Conservation (phyloP, 2,329 filamentous ascomycete genomes). For the Beauveria pseudobassiana region DNA sequence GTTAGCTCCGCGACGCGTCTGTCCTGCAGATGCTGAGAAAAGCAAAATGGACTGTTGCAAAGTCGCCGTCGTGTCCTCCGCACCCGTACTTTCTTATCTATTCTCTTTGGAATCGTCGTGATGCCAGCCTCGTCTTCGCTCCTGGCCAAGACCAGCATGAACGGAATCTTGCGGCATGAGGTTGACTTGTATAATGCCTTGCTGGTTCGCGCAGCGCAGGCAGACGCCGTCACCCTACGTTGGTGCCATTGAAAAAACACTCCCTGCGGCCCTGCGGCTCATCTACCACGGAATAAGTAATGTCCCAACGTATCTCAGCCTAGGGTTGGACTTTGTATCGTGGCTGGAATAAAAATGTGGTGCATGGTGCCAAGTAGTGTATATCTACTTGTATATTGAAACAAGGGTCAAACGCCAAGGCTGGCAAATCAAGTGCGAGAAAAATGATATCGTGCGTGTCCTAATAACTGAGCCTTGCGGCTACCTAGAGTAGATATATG, state of each 20-base stretch:
- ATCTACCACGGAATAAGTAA: no score
- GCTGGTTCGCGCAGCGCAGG: slow-evolving; percentile 20
- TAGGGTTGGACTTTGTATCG: no score
- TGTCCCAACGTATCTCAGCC: no score
- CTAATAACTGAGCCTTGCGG: no score
- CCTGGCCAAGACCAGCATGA: slow-evolving; percentile 16
- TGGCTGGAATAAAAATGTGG: no score
- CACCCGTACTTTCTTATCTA: not conserved
- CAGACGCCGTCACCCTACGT: slow-evolving; percentile 24
- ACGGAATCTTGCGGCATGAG: slow-evolving; percentile 18
- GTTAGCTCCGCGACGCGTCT: not conserved
- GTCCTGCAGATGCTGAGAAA: no score
- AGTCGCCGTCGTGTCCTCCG: no score
- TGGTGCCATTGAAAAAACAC: slow-evolving; percentile 15
- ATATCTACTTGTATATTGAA: not conserved
- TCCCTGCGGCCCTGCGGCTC: no score
- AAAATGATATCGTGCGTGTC: no score
- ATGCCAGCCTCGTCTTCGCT: not conserved
- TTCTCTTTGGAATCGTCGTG: no score
- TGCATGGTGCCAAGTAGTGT: not conserved
- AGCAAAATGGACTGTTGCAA: not conserved
- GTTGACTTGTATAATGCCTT: slow-evolving; percentile 14
- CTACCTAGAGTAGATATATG: no score
- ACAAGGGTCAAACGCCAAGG: not conserved
- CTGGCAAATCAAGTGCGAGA: not conserved